Evolutionary conservation across 1,284 basidiomycete genomes (phyloP), one percentile per base, ranked within the genome.

Genomic region (Cutaneotrichosporon dermatis): DNA sequence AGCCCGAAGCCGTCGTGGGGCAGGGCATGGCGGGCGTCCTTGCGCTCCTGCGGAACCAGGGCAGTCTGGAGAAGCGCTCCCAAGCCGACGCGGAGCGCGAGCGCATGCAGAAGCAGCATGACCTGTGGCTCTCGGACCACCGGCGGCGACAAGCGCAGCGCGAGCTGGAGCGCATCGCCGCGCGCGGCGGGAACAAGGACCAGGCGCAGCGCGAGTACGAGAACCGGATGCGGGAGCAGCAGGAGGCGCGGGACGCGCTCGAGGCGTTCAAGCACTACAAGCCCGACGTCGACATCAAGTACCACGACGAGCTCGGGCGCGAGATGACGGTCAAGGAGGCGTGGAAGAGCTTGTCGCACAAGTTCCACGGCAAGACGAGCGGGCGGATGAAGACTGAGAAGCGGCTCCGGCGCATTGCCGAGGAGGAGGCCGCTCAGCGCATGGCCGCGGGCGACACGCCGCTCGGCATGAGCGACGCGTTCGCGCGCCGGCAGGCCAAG

Each of bases 341-440:
- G 11, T 96, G 93, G 92, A 95, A 95, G 79, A 90, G 89, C 25
- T 80, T 96, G 54, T 91, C 88, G 55, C 93, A 97, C 78, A 90
- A 91, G 73, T 96, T 96, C 84, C 93, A 97, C 69, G 93, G 93
- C 41, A 96, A 96, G 78, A 90, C 90, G 1, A 89, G 87, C 1
- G 93, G 93, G 5, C 88, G 88, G 79, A 90, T 89, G 85, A 96
- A 96, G 83, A 92, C 88, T 40, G 92, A 95, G 81, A 95, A 95
- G 78, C 83, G 90, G 64, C 72, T 96, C 69, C 91, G 92, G 83
- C 92, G 90, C 82, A 94, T 96, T 66, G 90, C 87, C 25, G 91
- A 96, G 72, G 93, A 97, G 81, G 85, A 88, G 75, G 95, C 94
- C 82, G 84, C 89, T 73, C 84, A 86, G 66, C 88, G 90, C 10